phyloP scores from a whole-genome alignment of 106 monocot species.

The Platanthera zijinensis region DNA sequence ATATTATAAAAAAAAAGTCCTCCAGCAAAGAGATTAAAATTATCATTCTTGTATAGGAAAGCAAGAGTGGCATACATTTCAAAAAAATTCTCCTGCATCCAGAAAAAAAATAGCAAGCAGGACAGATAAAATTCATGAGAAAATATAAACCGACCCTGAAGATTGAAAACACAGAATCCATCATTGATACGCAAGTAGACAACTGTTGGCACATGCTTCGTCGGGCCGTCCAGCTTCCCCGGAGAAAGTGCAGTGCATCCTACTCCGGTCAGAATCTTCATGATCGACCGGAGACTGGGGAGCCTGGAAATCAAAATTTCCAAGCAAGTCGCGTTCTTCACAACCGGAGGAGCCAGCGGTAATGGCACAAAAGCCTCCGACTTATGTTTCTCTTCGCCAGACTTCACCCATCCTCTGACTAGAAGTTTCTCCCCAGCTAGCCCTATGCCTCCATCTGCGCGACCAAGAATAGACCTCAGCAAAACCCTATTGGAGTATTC shows the following conservation, averaged over 20 bases:
- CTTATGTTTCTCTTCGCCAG: conserved; percentile 19
- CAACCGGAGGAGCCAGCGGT: background rate
- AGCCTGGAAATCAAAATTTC: conserved; percentile 36
- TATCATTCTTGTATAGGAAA: background rate
- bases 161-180: conserved; percentile 51
- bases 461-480: conserved; percentile 44
- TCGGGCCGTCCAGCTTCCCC: background rate
- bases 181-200: conserved; percentile 56
- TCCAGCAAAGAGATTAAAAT: background rate
- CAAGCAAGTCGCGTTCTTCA: conserved; percentile 33
- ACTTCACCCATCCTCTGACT: conserved; percentile 87
- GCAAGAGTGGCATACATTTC: background rate
- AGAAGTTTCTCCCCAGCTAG: conserved; percentile 52
- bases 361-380: background rate
- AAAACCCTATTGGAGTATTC: conserved; percentile 39
- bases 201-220: conserved; percentile 1
- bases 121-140: background rate
- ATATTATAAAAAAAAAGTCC: background rate
- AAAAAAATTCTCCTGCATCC: background rate
- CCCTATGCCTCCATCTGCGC: conserved; percentile 30
- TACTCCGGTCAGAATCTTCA: conserved; percentile 13
- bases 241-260: background rate
- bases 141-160: conserved; percentile 42
- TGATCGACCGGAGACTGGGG: conserved; percentile 39
- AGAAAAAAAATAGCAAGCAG: background rate